Conservation (phyloP, 345 rosid genomes). For the Brassica napus region DNA sequence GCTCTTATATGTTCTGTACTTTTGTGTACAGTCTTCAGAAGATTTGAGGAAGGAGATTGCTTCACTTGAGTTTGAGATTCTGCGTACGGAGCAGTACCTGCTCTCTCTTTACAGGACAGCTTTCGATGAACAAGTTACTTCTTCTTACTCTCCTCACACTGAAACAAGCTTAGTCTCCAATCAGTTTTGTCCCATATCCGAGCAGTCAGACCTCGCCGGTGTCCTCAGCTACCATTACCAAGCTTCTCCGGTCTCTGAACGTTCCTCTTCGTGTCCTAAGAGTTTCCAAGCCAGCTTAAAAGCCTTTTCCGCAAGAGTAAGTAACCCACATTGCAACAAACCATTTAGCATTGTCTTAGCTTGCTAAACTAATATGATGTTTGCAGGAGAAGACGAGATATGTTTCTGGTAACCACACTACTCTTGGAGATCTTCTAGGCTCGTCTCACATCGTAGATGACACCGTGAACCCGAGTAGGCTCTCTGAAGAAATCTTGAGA, state of each 20-base stretch:
- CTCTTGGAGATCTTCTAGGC: conserved; percentile 78
- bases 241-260: conserved; percentile 49
- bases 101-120: conserved; percentile 78
- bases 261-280: conserved; percentile 42
- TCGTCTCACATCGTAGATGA: conserved; percentile 36
- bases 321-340: not conserved
- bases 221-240: conserved; percentile 39
- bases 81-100: conserved; percentile 61
- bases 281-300: conserved; percentile 45
- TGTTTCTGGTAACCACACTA: conserved; percentile 55
- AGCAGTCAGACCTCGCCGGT: conserved; percentile 32
- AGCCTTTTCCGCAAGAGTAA: conserved; percentile 50
- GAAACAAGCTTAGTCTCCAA: conserved; percentile 30
- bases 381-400: conserved; percentile 47
- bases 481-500: conserved; percentile 72
- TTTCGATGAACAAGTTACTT: conserved; percentile 52
- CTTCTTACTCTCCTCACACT: conserved; percentile 29
- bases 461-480: conserved; percentile 54
- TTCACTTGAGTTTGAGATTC: conserved; percentile 67
- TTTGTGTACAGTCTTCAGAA: conserved; percentile 57
- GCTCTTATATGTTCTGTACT: conserved; percentile 9
- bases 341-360: not conserved
- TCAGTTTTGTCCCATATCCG: conserved; percentile 36
- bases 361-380: not conserved
- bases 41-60: conserved; percentile 74